Percentiles rank a stretch among this genome's conserved stretches.
phyloP scores from a whole-genome alignment of 129 eudicot genomes.

The Silybum marianum region DNA sequence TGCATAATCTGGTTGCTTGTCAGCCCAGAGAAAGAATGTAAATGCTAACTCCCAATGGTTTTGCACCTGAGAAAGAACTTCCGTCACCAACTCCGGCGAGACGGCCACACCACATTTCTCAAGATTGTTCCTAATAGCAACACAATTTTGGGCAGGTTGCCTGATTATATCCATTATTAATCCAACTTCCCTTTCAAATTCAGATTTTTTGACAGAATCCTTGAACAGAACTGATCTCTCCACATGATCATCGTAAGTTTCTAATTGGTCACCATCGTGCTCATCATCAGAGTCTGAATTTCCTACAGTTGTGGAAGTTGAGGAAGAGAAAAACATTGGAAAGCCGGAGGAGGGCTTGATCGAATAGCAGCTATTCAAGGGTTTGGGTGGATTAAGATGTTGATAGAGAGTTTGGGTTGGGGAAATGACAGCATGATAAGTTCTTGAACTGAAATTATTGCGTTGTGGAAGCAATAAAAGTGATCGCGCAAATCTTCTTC shows the following conservation, averaged over 20 bases:
- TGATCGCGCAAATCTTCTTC: slow-evolving; percentile 14
- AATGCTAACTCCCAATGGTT: slow-evolving; percentile 83
- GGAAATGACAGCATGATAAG: neutral
- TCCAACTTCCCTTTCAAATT: slow-evolving; percentile 33
- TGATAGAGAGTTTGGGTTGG: slow-evolving; percentile 5
- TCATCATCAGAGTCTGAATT: slow-evolving; percentile 14
- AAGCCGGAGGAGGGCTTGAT: neutral
- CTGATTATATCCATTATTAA: slow-evolving; percentile 48
- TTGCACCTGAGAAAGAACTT: slow-evolving; percentile 60
- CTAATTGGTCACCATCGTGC: neutral
- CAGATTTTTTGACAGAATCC: neutral
- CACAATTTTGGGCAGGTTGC: slow-evolving; percentile 21
- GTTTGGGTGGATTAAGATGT: slow-evolving; percentile 11
- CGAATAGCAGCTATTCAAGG: neutral
- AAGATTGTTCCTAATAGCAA: slow-evolving; percentile 45
- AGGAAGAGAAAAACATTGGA: slow-evolving; percentile 22
- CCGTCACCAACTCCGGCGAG: slow-evolving; percentile 52
- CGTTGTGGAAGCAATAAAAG: slow-evolving; percentile 11
- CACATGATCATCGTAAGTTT: neutral
- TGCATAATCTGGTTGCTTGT: slow-evolving; percentile 50
- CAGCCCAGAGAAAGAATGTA: slow-evolving; percentile 82
- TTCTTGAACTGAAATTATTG: slow-evolving; percentile 21
- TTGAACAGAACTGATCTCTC: neutral
- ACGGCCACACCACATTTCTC: slow-evolving; percentile 46
- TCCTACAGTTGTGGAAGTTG: neutral